Evolutionary conservation across 768 basidiomycete genomes (phyloP).

Genomic region (Russula abietina): DNA sequence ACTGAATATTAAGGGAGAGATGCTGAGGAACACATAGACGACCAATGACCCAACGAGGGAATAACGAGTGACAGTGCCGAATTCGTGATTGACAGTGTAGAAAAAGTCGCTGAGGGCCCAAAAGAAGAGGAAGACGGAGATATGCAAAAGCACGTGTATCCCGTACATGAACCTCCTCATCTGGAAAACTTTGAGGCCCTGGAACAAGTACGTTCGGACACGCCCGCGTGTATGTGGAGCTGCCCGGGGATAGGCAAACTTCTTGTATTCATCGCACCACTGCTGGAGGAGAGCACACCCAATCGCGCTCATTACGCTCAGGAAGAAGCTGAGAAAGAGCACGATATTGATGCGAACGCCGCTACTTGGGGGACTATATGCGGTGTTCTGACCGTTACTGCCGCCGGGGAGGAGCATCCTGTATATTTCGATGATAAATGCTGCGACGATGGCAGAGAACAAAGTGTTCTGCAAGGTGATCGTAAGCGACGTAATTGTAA

Average conservation of each 20-base stretch:
- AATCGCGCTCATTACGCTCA: slow-evolving; percentile 16
- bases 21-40: slow-evolving; percentile 6
- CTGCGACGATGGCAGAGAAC: slow-evolving; percentile 24
- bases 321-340: slow-evolving; percentile 18
- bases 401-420: slow-evolving; percentile 10
- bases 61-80: background rate
- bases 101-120: slow-evolving; percentile 15
- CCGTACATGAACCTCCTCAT: slow-evolving; percentile 14
- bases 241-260: background rate
- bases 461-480: slow-evolving; percentile 11
- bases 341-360: slow-evolving; percentile 20
- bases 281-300: slow-evolving; percentile 19
- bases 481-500: background rate
- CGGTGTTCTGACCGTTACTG: background rate
- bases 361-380: background rate
- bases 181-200: slow-evolving; percentile 9
- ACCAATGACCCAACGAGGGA: background rate
- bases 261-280: slow-evolving; percentile 17
- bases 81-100: background rate
- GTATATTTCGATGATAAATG: slow-evolving; percentile 25
- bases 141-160: slow-evolving; percentile 10
- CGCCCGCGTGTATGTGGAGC: slow-evolving; percentile 15
- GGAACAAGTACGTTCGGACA: slow-evolving; percentile 9
- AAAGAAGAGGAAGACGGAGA: slow-evolving; percentile 18
- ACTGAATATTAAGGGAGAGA: slow-evolving; percentile 9